Evolutionary conservation across 345 rosid genomes (phyloP), one percentile per base, ranked within the genome.

Genomic region (Barbarea vulgaris): DNA sequence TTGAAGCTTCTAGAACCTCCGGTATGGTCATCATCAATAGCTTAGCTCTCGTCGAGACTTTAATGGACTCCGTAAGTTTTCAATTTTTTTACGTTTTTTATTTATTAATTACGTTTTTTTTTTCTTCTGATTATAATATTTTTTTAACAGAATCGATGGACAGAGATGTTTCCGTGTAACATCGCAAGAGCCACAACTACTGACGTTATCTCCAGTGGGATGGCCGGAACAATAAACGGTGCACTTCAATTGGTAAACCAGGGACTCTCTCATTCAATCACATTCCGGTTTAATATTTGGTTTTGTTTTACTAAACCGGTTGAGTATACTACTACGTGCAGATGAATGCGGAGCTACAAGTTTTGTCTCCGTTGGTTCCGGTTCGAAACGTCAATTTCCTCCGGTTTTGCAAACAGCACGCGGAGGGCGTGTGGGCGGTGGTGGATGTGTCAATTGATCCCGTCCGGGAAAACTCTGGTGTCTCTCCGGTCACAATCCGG

Each of bases 291-390:
- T 19, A 46, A 68, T 9, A 56, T 30, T 17, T 18, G 57, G 39
- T 64, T 68, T 56, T 9, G 24, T 24, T 34, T 5, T 24, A 42
- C 10, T 44, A 42, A 63, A 42, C 68, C 53, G 53, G 53, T 42
- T 63, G 34, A 14, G 7, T 18, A 19, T 60, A 21, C 6, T 60
- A 21, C 6, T 13, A 63, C 67, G 15, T 42, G 15, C 71, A 90
- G 96, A 85, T 89, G 86, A 70, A 80, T 53, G 94, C 91, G n/a
- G 93, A 93, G 76, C 44, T 89, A 57, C 93, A 89, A 74, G 84
- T 89, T 61, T 82, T 88, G 61, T 85, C 96, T 1, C 97, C 97
- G 1, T 50, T 87, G 74, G 92, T 85, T 53, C 91, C 93, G 21
- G 76, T 78, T 41, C 84, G 93, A 11, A 83, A 84, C 66, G 85